Conservation (phyloP, 2,329 filamentous ascomycete species). For the Stachybotrys chlorohalonatus region DNA sequence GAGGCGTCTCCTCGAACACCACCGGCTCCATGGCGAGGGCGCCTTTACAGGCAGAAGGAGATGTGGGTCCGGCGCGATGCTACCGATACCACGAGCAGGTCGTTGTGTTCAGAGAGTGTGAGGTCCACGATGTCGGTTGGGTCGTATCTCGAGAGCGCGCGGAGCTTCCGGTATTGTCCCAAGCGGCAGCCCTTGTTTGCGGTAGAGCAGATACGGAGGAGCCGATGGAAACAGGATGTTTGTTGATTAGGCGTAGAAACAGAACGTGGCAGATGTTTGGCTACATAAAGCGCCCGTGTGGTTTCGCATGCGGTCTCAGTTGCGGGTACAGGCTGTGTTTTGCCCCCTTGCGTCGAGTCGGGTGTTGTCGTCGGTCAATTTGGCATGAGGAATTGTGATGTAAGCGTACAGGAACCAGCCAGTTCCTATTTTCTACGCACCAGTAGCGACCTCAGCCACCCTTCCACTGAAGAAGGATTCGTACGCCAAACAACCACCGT, state of each 20-base stretch:
- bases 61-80: too few species aligned
- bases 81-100: too few species aligned
- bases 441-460: too few species aligned
- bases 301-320: not conserved
- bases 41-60: not conserved
- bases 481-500: not conserved
- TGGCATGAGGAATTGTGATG: not conserved
- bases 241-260: not conserved
- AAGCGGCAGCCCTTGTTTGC: not conserved
- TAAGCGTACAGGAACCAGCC: not conserved
- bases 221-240: not conserved
- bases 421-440: not conserved
- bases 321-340: not conserved
- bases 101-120: too few species aligned
- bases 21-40: conserved; percentile 62
- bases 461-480: too few species aligned
- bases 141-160: not conserved
- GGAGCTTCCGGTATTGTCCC: too few species aligned
- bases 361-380: not conserved
- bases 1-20: conserved; percentile 76
- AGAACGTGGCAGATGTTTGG: not conserved
- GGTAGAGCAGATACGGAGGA: not conserved
- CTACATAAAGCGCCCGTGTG: not conserved
- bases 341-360: not conserved
- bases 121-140: not conserved